phyloP scores from a whole-genome alignment of 345 rosid species.

The Dipteronia dyeriana region DNA sequence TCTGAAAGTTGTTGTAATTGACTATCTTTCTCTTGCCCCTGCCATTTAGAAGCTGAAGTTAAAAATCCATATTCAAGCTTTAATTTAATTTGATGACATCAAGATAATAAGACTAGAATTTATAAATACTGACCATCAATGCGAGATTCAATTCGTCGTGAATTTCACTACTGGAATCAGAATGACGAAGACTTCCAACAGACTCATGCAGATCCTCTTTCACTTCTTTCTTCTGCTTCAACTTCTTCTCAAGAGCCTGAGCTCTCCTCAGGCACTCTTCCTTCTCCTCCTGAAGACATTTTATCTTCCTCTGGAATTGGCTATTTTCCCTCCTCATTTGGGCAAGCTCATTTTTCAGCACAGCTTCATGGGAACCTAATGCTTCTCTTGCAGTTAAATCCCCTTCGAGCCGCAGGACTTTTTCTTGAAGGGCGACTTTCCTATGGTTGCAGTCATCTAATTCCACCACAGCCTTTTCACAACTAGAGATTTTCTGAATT shows the following conservation, averaged over 20 bases:
- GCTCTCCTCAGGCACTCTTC: constrained; percentile 40
- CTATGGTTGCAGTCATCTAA: constrained; percentile 47
- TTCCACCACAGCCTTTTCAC: constrained; percentile 45
- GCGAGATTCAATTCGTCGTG: constrained; percentile 24
- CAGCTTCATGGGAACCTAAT: constrained; percentile 49
- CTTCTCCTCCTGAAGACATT: constrained; percentile 53
- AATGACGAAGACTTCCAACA: constrained; percentile 17
- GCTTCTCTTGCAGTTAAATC: constrained; percentile 72
- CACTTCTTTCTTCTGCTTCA: constrained; percentile 29
- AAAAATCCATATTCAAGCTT: not conserved
- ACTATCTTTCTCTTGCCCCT: constrained; percentile 23
- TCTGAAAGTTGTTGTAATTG: not conserved
- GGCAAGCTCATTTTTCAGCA: constrained; percentile 62
- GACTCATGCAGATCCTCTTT: constrained; percentile 18
- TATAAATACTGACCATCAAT: constrained; percentile 31
- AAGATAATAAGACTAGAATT: constrained; percentile 10
- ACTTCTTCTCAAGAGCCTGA: constrained; percentile 34
- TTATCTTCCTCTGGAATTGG: constrained; percentile 55
- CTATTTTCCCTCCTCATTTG: constrained; percentile 49
- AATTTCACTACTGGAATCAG: constrained; percentile 19
- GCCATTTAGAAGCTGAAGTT: constrained; percentile 19
- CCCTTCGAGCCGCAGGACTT: constrained; percentile 60
- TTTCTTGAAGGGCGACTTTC: constrained; percentile 62
- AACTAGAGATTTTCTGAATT: constrained; percentile 36
- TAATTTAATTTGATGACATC: not conserved